Conservation (phyloP, 164 flowering plant species). For the Dillenia turbinata region DNA sequence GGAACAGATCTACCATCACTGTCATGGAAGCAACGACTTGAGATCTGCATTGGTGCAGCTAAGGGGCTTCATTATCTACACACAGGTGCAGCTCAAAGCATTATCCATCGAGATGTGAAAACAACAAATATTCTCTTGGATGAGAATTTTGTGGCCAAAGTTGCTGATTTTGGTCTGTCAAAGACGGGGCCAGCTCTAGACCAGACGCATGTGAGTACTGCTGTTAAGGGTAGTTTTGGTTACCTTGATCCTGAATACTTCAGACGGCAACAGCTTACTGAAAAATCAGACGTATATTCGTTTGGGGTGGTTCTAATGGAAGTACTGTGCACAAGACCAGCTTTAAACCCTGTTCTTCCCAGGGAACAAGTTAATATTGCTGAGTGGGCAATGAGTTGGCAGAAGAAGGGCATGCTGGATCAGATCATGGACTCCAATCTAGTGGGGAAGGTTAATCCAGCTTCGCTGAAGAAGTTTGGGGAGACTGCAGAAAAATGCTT, state of each 20-base stretch:
- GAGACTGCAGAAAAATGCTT: conserved; percentile 93
- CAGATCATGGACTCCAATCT: conserved; percentile 76
- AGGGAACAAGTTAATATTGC: conserved; percentile 93
- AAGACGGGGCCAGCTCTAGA: conserved; percentile 86
- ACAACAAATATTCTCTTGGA: conserved; percentile 90
- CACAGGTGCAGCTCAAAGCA: conserved; percentile 86
- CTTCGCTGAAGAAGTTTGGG: conserved; percentile 84
- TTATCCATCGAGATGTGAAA: conserved; percentile 93
- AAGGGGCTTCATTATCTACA: conserved; percentile 96
- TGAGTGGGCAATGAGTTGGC: conserved; percentile 96
- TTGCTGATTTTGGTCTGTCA: conserved; percentile 95
- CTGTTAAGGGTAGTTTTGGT: conserved; percentile 93
- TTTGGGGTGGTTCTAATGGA: conserved; percentile 96
- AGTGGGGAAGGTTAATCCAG: conserved; percentile 66
- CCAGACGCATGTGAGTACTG: conserved; percentile 95
- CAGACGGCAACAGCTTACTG: conserved; percentile 85
- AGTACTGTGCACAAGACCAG: conserved; percentile 86
- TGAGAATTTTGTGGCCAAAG: conserved; percentile 86
- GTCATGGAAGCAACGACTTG: conserved; percentile 89
- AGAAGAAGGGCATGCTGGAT: conserved; percentile 86
- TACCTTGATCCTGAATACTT: conserved; percentile 97
- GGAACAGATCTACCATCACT: conserved; percentile 79
- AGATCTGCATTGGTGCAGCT: conserved; percentile 94
- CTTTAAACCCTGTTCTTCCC: conserved; percentile 84
- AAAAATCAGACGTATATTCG: conserved; percentile 93